A percentile compares a stretch with the other conserved stretches of the same genome.
phyloP scores from a whole-genome alignment of 257 asterid genomes.

The Ilex asprella region DNA sequence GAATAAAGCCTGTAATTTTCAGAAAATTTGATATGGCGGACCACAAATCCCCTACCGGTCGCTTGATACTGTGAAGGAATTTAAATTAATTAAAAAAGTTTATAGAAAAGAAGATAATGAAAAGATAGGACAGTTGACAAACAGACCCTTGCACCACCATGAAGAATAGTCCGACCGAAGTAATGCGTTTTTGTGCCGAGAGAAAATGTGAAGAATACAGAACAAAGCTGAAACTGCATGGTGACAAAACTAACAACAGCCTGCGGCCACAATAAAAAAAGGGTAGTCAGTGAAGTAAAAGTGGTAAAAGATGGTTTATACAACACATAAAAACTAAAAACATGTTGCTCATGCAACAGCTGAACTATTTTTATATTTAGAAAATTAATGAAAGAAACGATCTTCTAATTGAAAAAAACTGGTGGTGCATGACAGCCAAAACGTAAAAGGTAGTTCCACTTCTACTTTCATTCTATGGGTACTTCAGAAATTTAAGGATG shows the following conservation, averaged over 20 bases:
- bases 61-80: conserved; percentile 79
- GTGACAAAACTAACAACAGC: conserved; percentile 92
- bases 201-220: conserved; percentile 90
- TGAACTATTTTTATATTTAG: too few species aligned
- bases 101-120: conserved; percentile 1
- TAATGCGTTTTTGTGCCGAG: conserved; percentile 93
- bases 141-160: conserved; percentile 94
- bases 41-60: conserved; percentile 96
- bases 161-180: conserved; percentile 97
- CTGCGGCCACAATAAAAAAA: conserved; percentile 31
- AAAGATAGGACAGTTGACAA: conserved; percentile 14
- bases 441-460: too few species aligned
- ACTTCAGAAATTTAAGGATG: too few species aligned
- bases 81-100: conserved; percentile 10
- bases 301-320: background rate
- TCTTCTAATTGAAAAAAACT: too few species aligned
- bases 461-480: too few species aligned
- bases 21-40: conserved; percentile 89
- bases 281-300: conserved; percentile 3
- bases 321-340: background rate
- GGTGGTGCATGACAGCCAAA: too few species aligned
- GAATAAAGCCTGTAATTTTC: conserved; percentile 97
- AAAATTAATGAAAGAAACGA: too few species aligned
- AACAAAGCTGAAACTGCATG: conserved; percentile 96
- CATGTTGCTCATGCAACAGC: too few species aligned